These are phyloP conservation scores for Paulownia fortunei DNA, from an alignment of 257 asterid genomes.

Conservation along the genomic window DNA sequence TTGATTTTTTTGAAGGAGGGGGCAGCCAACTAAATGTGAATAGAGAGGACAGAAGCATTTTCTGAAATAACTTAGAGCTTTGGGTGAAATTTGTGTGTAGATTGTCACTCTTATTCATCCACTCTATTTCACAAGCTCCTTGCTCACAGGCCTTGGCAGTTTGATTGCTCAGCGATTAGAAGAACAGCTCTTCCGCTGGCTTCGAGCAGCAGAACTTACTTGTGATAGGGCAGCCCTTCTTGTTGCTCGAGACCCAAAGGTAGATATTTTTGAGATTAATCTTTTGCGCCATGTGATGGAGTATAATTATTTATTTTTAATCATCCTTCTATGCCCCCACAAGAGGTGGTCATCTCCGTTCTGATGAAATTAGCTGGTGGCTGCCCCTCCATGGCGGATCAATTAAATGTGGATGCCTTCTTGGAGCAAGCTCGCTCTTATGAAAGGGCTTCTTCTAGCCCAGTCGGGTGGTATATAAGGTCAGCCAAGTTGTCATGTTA, in stretches of 20 bases:
- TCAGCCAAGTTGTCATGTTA: slow-evolving; percentile 25
- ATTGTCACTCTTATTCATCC: background rate
- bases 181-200: slow-evolving; percentile 96
- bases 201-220: slow-evolving; percentile 96
- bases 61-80: background rate
- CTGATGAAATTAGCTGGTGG: slow-evolving; percentile 99
- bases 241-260: slow-evolving; percentile 96
- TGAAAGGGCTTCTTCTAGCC: slow-evolving; percentile 94
- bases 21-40: slow-evolving; percentile 1
- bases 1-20: background rate
- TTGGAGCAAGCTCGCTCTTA: slow-evolving; percentile 98
- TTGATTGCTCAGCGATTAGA: slow-evolving; percentile 88
- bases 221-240: slow-evolving; percentile 97
- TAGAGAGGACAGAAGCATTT: background rate
- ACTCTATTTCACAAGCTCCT: slow-evolving; percentile 28
- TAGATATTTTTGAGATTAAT: slow-evolving; percentile 35
- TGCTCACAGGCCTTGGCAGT: slow-evolving; percentile 74
- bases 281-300: background rate
- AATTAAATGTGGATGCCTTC: slow-evolving; percentile 91
- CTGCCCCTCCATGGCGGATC: slow-evolving; percentile 93
- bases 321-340: slow-evolving; percentile 56
- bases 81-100: background rate
- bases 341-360: slow-evolving; percentile 97
- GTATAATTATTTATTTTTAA: slow-evolving; percentile 28
- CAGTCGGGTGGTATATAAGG: slow-evolving; percentile 96